phyloP scores from a whole-genome alignment of 2,329 filamentous ascomycete species.

The Pyrenophora graminea region DNA sequence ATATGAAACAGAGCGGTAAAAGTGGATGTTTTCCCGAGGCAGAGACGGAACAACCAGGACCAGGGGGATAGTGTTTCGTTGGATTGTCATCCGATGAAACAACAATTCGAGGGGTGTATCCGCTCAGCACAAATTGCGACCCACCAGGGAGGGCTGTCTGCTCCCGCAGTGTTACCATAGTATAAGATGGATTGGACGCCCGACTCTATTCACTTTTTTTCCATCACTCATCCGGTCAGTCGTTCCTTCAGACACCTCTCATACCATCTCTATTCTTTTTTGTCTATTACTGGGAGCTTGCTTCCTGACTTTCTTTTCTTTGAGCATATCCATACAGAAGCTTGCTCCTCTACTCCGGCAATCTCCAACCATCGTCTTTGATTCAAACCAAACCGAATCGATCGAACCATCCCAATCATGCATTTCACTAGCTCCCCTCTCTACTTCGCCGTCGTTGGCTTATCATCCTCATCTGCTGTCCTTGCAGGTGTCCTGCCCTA shows the following conservation, averaged over 20 bases:
- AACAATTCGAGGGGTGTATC: slow-evolving; percentile 3
- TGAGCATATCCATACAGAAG: slow-evolving; percentile 12
- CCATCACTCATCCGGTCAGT: slow-evolving; percentile 8
- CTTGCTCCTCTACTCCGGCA: slow-evolving; percentile 14
- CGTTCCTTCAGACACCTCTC: slow-evolving; percentile 3
- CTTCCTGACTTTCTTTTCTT: slow-evolving; percentile 30
- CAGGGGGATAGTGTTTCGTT: slow-evolving; percentile 27
- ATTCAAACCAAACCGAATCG: neutral
- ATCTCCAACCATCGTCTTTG: neutral
- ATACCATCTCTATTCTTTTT: slow-evolving; percentile 4
- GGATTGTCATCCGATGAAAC: slow-evolving; percentile 17
- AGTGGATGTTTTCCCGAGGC: slow-evolving; percentile 1
- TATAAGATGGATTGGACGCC: slow-evolving; percentile 6
- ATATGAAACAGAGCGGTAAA: neutral
- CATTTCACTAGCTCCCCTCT: slow-evolving; percentile 26
- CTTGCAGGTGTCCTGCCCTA: slow-evolving; percentile 40
- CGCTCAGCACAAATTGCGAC: slow-evolving; percentile 1
- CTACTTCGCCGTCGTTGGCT: slow-evolving; percentile 34
- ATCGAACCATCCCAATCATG: slow-evolving; percentile 18
- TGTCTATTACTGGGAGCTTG: slow-evolving; percentile 20
- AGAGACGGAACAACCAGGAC: neutral
- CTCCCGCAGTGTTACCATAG: neutral
- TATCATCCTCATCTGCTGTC: slow-evolving; percentile 34
- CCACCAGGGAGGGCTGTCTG: neutral
- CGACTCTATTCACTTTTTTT: neutral